Conservation (phyloP, 495 filamentous ascomycete species). For the Penicillium diatomitis region DNA sequence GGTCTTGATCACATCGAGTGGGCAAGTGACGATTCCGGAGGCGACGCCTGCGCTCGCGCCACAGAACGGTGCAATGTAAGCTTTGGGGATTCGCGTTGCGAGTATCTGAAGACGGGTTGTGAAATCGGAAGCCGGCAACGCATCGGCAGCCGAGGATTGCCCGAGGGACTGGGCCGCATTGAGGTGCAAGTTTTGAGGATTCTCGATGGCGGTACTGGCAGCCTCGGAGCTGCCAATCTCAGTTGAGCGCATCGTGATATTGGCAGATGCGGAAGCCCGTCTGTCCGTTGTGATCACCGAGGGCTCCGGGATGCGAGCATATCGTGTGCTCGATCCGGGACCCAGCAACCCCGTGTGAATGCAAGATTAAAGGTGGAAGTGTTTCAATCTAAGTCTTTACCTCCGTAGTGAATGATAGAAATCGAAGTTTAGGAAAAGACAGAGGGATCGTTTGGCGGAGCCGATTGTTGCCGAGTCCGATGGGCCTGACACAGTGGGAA, state of each 20-base stretch:
- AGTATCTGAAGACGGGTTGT: constrained; percentile 48
- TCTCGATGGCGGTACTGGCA: constrained; percentile 24
- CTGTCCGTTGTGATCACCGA: constrained; percentile 36
- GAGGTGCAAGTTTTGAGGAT: constrained; percentile 13
- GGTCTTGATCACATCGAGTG: constrained; percentile 98
- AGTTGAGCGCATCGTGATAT: constrained; percentile 30
- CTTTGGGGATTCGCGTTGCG: constrained; percentile 40
- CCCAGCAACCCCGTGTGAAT: constrained; percentile 18
- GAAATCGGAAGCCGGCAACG: constrained; percentile 20
- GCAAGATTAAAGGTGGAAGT: not conserved
- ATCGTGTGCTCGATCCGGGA: constrained; percentile 40
- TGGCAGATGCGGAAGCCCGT: constrained; percentile 31
- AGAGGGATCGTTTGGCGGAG: constrained; percentile 11
- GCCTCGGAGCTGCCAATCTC: constrained; percentile 22
- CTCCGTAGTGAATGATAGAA: too few relatives aligned
- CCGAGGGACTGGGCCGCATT: constrained; percentile 12
- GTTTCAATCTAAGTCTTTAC: not conserved
- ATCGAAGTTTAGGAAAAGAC: not conserved
- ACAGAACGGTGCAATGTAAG: constrained; percentile 55
- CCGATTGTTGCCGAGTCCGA: constrained; percentile 27
- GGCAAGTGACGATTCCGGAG: constrained; percentile 90
- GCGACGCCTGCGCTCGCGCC: constrained; percentile 84
- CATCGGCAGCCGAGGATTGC: constrained; percentile 10
- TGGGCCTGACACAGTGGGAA: constrained; percentile 15
- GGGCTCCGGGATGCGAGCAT: constrained; percentile 41